Percentiles rank a stretch among this genome's conserved stretches.
Conservation (phyloP, 108 stramenopile genomes). For the Fistulifera solaris region DNA sequence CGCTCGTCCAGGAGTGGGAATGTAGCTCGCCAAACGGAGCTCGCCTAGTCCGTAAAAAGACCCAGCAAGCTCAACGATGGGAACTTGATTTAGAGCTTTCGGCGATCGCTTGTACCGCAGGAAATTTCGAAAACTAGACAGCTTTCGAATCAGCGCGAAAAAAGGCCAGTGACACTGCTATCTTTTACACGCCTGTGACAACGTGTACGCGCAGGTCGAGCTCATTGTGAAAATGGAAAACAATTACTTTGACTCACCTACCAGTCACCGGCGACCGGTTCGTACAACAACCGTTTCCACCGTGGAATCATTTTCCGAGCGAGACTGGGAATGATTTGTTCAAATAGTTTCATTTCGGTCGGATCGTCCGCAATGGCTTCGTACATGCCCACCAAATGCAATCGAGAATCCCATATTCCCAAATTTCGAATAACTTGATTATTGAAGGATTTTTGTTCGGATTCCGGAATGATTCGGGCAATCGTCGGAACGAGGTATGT, state of each 20-base stretch:
- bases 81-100: constrained; percentile 53
- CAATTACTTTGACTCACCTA: background rate
- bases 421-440: constrained; percentile 48
- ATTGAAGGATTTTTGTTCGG: constrained; percentile 71
- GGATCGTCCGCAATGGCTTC: constrained; percentile 42
- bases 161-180: constrained; percentile 52
- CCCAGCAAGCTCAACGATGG: constrained; percentile 24
- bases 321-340: constrained; percentile 52
- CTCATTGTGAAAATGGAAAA: constrained; percentile 19
- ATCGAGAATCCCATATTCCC: constrained; percentile 62
- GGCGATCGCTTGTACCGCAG: constrained; percentile 65
- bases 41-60: constrained; percentile 28
- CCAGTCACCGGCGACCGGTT: constrained; percentile 29
- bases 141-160: constrained; percentile 44
- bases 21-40: constrained; percentile 46
- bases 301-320: constrained; percentile 64
- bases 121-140: constrained; percentile 17
- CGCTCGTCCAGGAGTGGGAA: constrained; percentile 75
- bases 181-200: constrained; percentile 41
- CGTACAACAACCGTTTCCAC: constrained; percentile 66
- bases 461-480: constrained; percentile 32
- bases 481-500: constrained; percentile 52
- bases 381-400: constrained; percentile 75
- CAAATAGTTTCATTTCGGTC: constrained; percentile 38
- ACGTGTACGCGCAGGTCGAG: constrained; percentile 59